Evolutionary conservation across 208 protist genomes (phyloP), one percentile per base, ranked within the genome.

Genomic region (Wallacemonas collosoma): DNA sequence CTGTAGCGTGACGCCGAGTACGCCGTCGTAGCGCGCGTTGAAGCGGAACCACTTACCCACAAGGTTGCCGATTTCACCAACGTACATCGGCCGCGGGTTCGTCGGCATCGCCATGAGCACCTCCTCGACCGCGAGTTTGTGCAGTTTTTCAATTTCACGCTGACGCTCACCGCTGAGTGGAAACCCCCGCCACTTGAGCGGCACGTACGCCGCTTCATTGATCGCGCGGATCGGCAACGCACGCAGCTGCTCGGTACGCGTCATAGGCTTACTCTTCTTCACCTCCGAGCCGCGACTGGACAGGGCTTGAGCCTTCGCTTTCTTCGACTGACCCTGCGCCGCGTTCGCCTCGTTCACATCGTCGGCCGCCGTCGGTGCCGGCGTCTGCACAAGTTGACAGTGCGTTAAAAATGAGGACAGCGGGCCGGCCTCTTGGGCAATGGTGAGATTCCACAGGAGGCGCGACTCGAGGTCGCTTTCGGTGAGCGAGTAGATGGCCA

Each of bases 101-200:
- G 79, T 79, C 17, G 92, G 92, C 87, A 96, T 94, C 36, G 90
- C 89, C 87, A 93, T 93, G 9, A 96, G 82, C 54, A 95, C 82
- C 66, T 95, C 89, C 63, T 94, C 88, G 57, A 93, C 71, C 3
- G 92, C 92, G 38, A 82, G 58, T 15, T 64, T 9, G 35, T 85
- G 77, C 63, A 95, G 71, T 43, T 71, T 78, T 11, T 75, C 71
- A 11, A 89, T 64, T 67, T 81, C 69, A 3, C 77, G 86, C 65
- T 83, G 62, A 3, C 86, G 85, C 72, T 81, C 47, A 2, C 77
- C 84, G 0, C 75, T 77, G 38, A 96, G 74, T 8, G 92, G 89
- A 15, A 96, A 76, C 1, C 47, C 17, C 62, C 73, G 64, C 81
- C 80, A 94, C 39, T 83, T 79, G 15, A 94, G 79, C 56, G 63